Base-by-base conservation (phyloP, 2,329 filamentous ascomycete species). In the Paecilomyces variotii region DNA sequence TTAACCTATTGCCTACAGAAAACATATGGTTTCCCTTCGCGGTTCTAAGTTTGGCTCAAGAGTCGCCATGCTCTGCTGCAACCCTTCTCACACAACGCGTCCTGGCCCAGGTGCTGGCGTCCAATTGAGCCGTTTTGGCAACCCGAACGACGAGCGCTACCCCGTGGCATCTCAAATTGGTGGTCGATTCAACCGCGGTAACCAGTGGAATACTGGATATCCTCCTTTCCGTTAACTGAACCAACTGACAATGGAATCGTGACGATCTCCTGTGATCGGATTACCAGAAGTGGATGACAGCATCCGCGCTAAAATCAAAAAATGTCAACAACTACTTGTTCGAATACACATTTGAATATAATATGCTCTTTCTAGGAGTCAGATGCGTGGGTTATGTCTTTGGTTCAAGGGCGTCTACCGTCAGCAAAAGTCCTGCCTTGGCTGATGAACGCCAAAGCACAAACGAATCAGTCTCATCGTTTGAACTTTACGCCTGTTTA, bases 21-120 rank as follows among this genome's bases (percentile, higher is more conserved):
- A 97, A 83, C 94, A 99, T 76, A 99, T 99, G 94, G 94, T 99
- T 7, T 99, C 94, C 58, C 88, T 99, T 54, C 90, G 94, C 61
- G 94, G 94, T 59, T 97, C 94, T 70, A 99, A 99, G 76, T 99
- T 97, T 73, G 94, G 94, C 61, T 99, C 94, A 60, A 90, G 94
- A 59, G 94, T 99, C 62, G 94, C 94, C 32, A 97, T 99, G 93
- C 88, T 99, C 57, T 99, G 95, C 79, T 96, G 91, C 77, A 97
- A 97, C 75, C 93, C 92, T 39, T 91, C 90, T 54, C 86, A 91
- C 65, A 84, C 89, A 56, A 97, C 91, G 66, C 90, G 92, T 57
- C 92, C 93, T 61, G 93, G 92, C 50, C 91, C 92, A 64, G 89
- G 90, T 30, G 84, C 86, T 65, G 89, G 90, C 24, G 82, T 87